Evolutionary conservation across 2,329 filamentous ascomycete species (phyloP).

Genomic region (Thyridium curvatum): DNA sequence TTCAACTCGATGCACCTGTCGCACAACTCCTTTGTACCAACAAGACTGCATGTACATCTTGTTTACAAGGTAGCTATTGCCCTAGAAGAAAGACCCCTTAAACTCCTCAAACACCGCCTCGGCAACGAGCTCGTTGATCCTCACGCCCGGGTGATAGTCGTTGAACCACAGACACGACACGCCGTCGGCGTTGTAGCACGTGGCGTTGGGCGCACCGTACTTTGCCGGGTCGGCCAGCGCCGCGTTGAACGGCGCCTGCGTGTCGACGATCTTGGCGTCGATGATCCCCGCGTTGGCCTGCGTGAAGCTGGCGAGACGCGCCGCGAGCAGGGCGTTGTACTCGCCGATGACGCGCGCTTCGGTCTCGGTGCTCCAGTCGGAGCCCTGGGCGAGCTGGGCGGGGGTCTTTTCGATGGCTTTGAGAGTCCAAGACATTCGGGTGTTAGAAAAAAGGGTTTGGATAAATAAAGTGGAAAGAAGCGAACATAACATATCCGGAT

Average conservation of each 20-base stretch:
- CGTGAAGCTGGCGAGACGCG: constrained; percentile 1
- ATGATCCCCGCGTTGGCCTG: constrained; percentile 1
- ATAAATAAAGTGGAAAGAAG: too few relatives aligned
- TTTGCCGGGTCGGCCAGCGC: constrained; percentile 31
- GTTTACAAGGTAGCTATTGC: background rate
- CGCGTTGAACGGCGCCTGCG: constrained; percentile 29
- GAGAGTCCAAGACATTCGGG: too few relatives aligned
- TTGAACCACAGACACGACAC: constrained; percentile 39
- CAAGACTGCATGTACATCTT: too few relatives aligned
- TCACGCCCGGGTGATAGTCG: constrained; percentile 32
- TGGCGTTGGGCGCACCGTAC: constrained; percentile 34
- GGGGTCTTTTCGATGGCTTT: constrained; percentile 33
- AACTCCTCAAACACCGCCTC: constrained; percentile 24
- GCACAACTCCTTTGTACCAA: too few relatives aligned
- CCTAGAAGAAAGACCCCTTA: constrained; percentile 20
- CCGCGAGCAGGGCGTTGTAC: constrained; percentile 6
- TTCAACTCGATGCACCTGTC: too few relatives aligned
- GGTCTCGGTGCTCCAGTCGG: constrained; percentile 12
- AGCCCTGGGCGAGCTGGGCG: constrained; percentile 16
- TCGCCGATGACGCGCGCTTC: constrained; percentile 16
- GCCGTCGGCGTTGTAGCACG: constrained; percentile 33
- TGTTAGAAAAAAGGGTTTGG: too few relatives aligned
- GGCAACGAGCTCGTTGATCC: constrained; percentile 32
- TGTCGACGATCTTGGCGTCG: constrained; percentile 28
- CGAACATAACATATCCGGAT: too few relatives aligned